Evolutionary conservation across 2,329 filamentous ascomycete genomes (phyloP).

Genomic region (Aureobasidium melanogenum): DNA sequence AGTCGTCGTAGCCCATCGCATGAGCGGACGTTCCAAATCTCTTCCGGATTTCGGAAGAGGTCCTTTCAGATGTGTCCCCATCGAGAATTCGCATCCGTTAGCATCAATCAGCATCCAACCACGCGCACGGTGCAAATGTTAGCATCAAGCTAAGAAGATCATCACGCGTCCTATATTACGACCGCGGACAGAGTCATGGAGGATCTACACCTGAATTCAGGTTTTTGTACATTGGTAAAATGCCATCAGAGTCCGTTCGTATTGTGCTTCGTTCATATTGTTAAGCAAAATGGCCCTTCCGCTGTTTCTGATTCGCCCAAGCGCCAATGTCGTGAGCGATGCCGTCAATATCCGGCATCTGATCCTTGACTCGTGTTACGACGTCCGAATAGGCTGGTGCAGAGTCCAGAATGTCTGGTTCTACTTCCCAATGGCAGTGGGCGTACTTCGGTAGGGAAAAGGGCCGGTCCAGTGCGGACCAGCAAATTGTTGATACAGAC

Average conservation of each 20-base stretch:
- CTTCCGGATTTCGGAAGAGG: background rate
- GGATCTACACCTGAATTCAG: no score
- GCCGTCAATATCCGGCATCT: background rate
- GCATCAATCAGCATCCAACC: background rate
- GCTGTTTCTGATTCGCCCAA: background rate
- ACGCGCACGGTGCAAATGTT: background rate
- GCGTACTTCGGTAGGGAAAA: background rate
- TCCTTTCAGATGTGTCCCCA: no score
- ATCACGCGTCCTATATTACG: background rate
- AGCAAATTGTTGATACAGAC: background rate
- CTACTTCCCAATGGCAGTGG: background rate
- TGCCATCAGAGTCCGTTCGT: no score
- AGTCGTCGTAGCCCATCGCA: background rate
- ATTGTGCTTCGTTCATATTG: no score
- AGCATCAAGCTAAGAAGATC: background rate
- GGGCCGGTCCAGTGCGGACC: background rate
- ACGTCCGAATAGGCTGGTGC: background rate
- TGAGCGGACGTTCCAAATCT: background rate
- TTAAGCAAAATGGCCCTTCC: background rate
- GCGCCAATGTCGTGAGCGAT: background rate
- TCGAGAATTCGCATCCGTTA: no score
- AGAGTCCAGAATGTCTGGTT: background rate
- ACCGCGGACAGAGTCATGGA: background rate
- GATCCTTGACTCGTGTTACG: background rate
- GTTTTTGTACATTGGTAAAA: no score